Percentiles rank a stretch among this genome's conserved stretches.
Evolutionary conservation across 2,329 filamentous ascomycete genomes (phyloP).

Genomic region (Trichothecium roseum): DNA sequence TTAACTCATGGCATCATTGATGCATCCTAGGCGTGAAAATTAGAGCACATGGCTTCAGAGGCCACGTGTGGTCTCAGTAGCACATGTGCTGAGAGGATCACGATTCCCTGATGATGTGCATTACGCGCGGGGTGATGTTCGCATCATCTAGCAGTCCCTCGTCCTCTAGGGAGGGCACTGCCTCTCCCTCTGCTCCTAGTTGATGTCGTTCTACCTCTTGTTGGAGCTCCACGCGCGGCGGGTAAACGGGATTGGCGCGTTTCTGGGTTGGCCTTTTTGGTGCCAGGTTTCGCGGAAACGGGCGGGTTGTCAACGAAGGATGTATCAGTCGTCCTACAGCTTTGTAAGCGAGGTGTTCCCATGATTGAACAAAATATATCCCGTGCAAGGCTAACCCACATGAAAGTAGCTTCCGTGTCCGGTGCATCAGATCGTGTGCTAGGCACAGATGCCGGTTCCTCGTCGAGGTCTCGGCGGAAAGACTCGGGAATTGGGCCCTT

Average conservation of each 20-base stretch:
- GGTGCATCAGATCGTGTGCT: conserved; percentile 20
- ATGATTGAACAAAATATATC: not conserved
- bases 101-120: too few species aligned
- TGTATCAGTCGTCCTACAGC: conserved; percentile 71
- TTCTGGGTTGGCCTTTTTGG: conserved; percentile 33
- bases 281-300: conserved; percentile 37
- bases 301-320: conserved; percentile 81
- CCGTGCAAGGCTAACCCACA: conserved; percentile 40
- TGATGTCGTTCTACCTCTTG: conserved; percentile 18
- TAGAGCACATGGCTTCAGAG: too few species aligned
- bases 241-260: conserved; percentile 36
- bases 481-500: conserved; percentile 78
- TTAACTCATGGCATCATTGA: too few species aligned
- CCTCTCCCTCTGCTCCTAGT: conserved; percentile 22
- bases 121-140: too few species aligned
- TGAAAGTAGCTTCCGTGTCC: conserved; percentile 71
- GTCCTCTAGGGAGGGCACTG: conserved; percentile 35
- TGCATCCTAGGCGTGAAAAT: too few species aligned
- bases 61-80: too few species aligned
- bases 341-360: conserved; percentile 10
- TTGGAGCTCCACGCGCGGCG: conserved; percentile 28
- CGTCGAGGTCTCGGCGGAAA: conserved; percentile 56
- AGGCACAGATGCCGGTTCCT: conserved; percentile 33
- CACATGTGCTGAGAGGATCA: too few species aligned
- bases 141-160: conserved; percentile 17